Conservation (phyloP, 192 early-diverging fungal genomes). For the Backusella mclennaniae region DNA sequence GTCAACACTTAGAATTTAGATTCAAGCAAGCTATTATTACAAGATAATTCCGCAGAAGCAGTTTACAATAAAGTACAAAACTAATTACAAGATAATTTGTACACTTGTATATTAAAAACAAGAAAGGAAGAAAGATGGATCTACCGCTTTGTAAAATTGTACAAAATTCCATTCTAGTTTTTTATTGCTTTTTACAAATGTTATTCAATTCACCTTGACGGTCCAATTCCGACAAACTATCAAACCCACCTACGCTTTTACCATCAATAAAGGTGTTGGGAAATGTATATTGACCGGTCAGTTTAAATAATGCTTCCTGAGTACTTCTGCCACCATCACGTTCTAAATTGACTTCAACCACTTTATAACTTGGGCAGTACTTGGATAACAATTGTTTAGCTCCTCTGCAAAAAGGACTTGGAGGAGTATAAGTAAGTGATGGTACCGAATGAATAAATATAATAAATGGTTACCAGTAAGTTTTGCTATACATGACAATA, state of each 20-base stretch:
- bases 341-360: slow-evolving; percentile 29
- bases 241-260: slow-evolving; percentile 26
- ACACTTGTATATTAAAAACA: neutral
- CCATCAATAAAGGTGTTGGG: slow-evolving; percentile 26
- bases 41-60: neutral
- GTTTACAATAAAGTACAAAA: neutral
- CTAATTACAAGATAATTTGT: neutral
- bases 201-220: slow-evolving; percentile 4
- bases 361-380: slow-evolving; percentile 16
- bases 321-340: slow-evolving; percentile 9
- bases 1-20: neutral
- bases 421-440: neutral
- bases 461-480: slow-evolving; percentile 30
- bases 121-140: too few relatives aligned
- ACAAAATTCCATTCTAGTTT: neutral
- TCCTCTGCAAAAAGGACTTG: slow-evolving; percentile 31
- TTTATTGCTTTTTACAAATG: slow-evolving; percentile 2
- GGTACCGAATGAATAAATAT: neutral
- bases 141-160: neutral
- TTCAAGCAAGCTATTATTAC: neutral
- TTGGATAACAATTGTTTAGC: slow-evolving; percentile 25
- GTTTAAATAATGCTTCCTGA: slow-evolving; percentile 21
- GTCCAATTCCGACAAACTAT: slow-evolving; percentile 23
- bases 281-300: slow-evolving; percentile 23
- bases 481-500: slow-evolving; percentile 32